Evolutionary conservation across 2,329 filamentous ascomycete species (phyloP).

Genomic region (Cryphonectria parasitica): DNA sequence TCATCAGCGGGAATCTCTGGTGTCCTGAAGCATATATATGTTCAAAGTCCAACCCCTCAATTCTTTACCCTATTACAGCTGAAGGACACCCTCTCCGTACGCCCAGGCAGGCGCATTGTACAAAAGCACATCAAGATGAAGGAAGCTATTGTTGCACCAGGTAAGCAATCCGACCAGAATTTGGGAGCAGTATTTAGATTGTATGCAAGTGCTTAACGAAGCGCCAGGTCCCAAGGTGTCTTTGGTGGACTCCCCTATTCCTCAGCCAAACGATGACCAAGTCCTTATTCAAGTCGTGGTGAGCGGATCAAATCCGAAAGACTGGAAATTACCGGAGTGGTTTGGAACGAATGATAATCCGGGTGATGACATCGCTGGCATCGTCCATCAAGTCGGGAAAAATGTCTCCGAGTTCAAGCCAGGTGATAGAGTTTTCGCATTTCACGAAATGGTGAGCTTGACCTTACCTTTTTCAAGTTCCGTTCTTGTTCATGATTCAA

Average conservation of each 20-base stretch:
- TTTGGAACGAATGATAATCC: slow-evolving; percentile 41
- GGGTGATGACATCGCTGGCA: slow-evolving; percentile 60
- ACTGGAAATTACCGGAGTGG: slow-evolving; percentile 46
- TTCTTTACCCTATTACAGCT: neutral
- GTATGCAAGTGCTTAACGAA: neutral
- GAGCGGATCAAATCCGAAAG: slow-evolving; percentile 52
- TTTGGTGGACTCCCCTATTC: slow-evolving; percentile 46
- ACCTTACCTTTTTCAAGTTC: neutral
- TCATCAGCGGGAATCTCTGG: neutral
- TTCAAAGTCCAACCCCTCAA: neutral
- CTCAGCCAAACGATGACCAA: slow-evolving; percentile 43
- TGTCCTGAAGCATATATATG: neutral
- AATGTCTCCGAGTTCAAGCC: slow-evolving; percentile 60
- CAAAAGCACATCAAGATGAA: slow-evolving; percentile 10
- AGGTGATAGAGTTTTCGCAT: slow-evolving; percentile 61
- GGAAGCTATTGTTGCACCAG: slow-evolving; percentile 20
- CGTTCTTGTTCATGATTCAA: no score
- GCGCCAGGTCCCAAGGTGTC: slow-evolving; percentile 39
- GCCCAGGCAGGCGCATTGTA: neutral
- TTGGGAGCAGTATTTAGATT: neutral
- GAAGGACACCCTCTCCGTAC: neutral
- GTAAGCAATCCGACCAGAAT: neutral
- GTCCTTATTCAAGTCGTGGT: slow-evolving; percentile 48
- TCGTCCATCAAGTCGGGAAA: slow-evolving; percentile 57
- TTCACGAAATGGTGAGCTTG: slow-evolving; percentile 45